Evolutionary conservation across 768 basidiomycete species (phyloP).

Genomic region (Mycena amicta): DNA sequence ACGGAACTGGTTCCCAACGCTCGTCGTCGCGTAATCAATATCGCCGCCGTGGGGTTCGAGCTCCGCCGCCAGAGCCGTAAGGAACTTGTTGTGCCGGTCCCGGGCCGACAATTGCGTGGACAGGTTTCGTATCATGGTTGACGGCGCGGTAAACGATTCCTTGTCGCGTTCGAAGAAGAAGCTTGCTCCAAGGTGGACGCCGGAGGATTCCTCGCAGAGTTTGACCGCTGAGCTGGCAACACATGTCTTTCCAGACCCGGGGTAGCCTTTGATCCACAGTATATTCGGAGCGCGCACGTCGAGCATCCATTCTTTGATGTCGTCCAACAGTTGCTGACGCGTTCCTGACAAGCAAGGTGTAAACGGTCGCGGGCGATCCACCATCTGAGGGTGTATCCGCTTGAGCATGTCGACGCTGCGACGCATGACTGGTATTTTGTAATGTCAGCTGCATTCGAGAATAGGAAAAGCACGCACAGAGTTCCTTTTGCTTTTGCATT

Average conservation of each 20-base stretch:
- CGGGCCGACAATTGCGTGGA: not conserved
- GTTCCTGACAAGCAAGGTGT: constrained; percentile 18
- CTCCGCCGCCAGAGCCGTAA: constrained; percentile 3
- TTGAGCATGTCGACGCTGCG: not conserved
- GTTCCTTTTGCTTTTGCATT: not conserved
- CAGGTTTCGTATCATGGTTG: constrained; percentile 12
- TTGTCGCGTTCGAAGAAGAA: constrained; percentile 19
- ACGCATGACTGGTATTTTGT: constrained; percentile 1
- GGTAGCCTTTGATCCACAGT: constrained; percentile 28
- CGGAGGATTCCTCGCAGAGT: not conserved
- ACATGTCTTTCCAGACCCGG: constrained; percentile 30
- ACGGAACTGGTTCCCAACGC: constrained; percentile 2
- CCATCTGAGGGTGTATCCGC: constrained; percentile 3
- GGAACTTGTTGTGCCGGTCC: not conserved
- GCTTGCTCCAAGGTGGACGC: constrained; percentile 8
- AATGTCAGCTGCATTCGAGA: too few species aligned
- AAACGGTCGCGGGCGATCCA: constrained; percentile 10
- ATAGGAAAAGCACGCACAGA: too few species aligned
- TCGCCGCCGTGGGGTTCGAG: not conserved
- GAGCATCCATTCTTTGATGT: constrained; percentile 33
- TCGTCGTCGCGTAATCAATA: constrained; percentile 10
- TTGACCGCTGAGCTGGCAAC: constrained; percentile 22
- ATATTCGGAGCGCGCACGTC: constrained; percentile 35
- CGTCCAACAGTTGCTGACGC: constrained; percentile 18
- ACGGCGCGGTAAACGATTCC: constrained; percentile 5